A percentile compares a stretch with the other conserved stretches of the same genome.
phyloP scores from a whole-genome alignment of 129 eudicot genomes.

The Kitagawia praeruptora region DNA sequence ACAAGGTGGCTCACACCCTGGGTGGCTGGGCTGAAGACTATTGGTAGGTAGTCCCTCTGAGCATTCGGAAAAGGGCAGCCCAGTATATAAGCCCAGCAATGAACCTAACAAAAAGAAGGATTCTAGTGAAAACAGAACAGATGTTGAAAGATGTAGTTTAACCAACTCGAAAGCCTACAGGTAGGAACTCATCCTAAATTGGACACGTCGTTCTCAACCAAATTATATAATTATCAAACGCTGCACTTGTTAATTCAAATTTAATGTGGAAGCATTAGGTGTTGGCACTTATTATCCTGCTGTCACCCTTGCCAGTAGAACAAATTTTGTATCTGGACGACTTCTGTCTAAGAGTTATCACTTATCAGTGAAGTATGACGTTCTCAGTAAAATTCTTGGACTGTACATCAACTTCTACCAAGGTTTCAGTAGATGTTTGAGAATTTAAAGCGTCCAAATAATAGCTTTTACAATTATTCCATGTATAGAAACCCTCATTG shows the following conservation, averaged over 20 bases:
- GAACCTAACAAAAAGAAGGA: not conserved
- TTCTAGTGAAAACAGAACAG: not conserved
- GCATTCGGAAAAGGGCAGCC: not conserved
- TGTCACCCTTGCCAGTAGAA: not conserved
- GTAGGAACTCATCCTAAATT: not conserved
- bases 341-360: not conserved
- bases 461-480: not conserved
- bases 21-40: not conserved
- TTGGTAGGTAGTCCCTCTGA: not conserved
- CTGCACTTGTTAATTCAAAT: not conserved
- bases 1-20: not conserved
- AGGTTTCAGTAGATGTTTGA: not conserved
- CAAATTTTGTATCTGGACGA: not conserved
- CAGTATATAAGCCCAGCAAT: not conserved
- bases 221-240: not conserved
- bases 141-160: too few relatives aligned
- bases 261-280: not conserved
- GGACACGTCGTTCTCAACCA: not conserved
- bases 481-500: not conserved
- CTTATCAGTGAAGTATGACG: not conserved
- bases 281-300: not conserved
- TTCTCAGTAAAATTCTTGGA: not conserved
- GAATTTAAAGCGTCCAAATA: not conserved
- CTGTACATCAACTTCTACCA: not conserved
- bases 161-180: not conserved